A percentile compares a stretch with the other conserved stretches of the same genome.
Conservation (phyloP, 352 stramenopile species). For the Globisporangium perplexum region DNA sequence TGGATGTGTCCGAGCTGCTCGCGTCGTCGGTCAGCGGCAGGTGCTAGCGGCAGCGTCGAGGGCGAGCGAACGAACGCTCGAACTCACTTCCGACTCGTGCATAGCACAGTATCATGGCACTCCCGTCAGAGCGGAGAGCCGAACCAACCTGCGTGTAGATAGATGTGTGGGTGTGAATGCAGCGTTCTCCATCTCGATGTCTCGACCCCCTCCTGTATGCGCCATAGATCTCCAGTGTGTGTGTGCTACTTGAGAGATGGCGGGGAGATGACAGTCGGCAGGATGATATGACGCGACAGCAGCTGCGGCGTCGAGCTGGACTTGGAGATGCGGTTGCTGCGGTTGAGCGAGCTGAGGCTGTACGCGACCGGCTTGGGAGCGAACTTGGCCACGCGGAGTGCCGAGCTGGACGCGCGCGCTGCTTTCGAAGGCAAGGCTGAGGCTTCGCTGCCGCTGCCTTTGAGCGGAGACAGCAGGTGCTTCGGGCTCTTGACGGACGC, state of each 20-base stretch:
- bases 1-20: slow-evolving; percentile 25
- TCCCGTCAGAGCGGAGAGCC: not conserved
- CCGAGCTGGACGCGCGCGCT: not conserved
- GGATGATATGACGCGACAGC: not conserved
- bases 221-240: not conserved
- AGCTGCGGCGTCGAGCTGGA: not conserved
- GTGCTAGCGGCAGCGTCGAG: not conserved
- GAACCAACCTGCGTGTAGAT: not conserved
- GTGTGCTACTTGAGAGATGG: slow-evolving; percentile 2
- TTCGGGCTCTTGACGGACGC: not conserved
- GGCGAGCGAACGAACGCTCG: not conserved
- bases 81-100: not conserved
- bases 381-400: slow-evolving; percentile 12
- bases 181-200: not conserved
- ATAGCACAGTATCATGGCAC: slow-evolving; percentile 4
- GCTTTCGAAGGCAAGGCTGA: not conserved
- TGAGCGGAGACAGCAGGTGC: slow-evolving; percentile 8
- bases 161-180: not conserved
- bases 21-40: slow-evolving; percentile 4
- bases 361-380: slow-evolving; percentile 14
- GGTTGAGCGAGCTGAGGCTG: slow-evolving; percentile 14
- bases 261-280: slow-evolving; percentile 5
- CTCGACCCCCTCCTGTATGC: not conserved
- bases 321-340: not conserved
- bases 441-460: not conserved